Evolutionary conservation across 2,329 filamentous ascomycete genomes (phyloP), one percentile per base, ranked within the genome.

Genomic region (Rhinocladiella mackenziei): DNA sequence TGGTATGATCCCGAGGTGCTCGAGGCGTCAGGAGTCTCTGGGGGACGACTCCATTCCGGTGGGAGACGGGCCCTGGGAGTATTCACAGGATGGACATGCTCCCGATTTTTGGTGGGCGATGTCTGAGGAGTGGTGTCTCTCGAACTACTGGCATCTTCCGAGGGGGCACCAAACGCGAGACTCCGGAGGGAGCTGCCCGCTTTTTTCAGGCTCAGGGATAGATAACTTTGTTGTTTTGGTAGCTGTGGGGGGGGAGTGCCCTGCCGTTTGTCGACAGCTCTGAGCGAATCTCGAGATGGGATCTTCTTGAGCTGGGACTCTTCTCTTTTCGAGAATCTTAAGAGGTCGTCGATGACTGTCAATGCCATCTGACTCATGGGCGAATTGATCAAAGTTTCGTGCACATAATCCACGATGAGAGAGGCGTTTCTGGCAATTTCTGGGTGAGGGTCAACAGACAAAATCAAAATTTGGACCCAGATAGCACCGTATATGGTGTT

Each of bases 401-500:
- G 83, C 18, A 97, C 76, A 58, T 84, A 86, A 64, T 98, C 92
- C 20, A 94, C 80, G 32, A 97, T 81, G n/a, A 84, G 75, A 4
- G 81, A 82, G 7, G 89, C 91, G 62, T 92, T 86, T 54, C 84
- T 78, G 51, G 94, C 86, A 23, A 97, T 86, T 60, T 97, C 91
- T 1, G 91, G 89, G 60, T 96, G 89, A 29, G 92, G 91, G 61
- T 98, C 92, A 13, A 94, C 87, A 32, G 88, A 91, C 64, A 97
- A 75, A 51, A 94, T 86, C 47, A 96, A 72, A 31, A 94, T 76
- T 59, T 96, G 86, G 63, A 94, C 92, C 92, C 92, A 98, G 51
- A 94, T 84, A 1, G 89, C 86, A 20, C 89, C 84, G 63, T 94
- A 96, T 13, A 95, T 86, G 0, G 89, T 95, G 60, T 94, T 92